A percentile compares a stretch with the other conserved stretches of the same genome.
phyloP scores from a whole-genome alignment of 352 stramenopile species.

The Thalassiosira sp. region DNA sequence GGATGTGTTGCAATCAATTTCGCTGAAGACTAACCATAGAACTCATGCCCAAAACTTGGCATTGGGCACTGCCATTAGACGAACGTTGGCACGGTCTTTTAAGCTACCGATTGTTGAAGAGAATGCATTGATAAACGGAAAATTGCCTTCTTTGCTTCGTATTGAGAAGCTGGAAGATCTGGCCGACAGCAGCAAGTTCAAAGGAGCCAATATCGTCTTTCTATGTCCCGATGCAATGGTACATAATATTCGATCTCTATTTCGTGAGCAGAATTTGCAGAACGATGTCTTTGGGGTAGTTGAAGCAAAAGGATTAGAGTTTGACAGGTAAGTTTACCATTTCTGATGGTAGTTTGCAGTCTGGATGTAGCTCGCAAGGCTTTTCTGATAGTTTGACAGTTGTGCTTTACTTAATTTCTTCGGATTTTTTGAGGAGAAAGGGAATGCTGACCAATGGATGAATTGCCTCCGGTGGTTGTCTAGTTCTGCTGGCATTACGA shows the following conservation, averaged over 20 bases:
- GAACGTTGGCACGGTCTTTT: constrained; percentile 18
- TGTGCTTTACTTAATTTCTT: constrained; percentile 33
- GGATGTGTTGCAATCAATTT: constrained; percentile 28
- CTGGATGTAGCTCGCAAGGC: no score
- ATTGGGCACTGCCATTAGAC: constrained; percentile 9
- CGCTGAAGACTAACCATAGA: constrained; percentile 27
- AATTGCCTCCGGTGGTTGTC: constrained; percentile 25
- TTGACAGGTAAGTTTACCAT: no score
- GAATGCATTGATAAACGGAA: constrained; percentile 10
- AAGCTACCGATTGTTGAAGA: constrained; percentile 4
- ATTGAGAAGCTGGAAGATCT: constrained; percentile 3
- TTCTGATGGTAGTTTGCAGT: no score
- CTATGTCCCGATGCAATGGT: constrained; percentile 29
- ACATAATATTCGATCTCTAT: constrained; percentile 10
- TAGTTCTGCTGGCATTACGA: constrained; percentile 6
- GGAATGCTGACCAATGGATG: constrained; percentile 19
- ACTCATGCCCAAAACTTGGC: constrained; percentile 37
- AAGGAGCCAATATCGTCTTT: constrained; percentile 28
- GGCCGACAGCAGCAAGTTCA: constrained; percentile 7
- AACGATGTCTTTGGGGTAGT: constrained; percentile 39
- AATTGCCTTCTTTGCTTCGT: constrained; percentile 3
- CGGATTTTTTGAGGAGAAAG: constrained; percentile 15
- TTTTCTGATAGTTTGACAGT: no score
- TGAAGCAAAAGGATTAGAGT: constrained; percentile 42
- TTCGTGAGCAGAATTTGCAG: constrained; percentile 13